phyloP scores from a whole-genome alignment of 768 basidiomycete species.

The Inosperma sp. region DNA sequence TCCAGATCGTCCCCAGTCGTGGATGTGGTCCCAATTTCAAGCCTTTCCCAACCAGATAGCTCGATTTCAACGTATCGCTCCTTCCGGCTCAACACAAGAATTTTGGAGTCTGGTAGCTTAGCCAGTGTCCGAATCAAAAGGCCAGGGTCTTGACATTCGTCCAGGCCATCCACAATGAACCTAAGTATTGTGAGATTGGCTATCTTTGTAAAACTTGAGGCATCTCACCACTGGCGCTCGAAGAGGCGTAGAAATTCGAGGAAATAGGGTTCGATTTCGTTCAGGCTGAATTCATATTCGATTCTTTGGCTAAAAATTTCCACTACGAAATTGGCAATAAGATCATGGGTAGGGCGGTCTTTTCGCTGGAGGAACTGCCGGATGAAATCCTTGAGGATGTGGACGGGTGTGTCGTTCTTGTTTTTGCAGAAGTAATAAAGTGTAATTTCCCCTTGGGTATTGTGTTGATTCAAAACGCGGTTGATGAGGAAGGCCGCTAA shows the following conservation, averaged over 20 bases:
- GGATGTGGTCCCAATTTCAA: neutral
- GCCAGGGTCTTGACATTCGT: conserved; percentile 4
- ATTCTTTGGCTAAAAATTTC: neutral
- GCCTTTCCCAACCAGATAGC: neutral
- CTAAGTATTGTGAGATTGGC: neutral
- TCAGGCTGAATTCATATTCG: conserved; percentile 5
- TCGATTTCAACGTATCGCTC: neutral
- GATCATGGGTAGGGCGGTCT: neutral
- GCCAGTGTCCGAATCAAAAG: neutral
- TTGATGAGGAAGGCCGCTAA: conserved; percentile 2
- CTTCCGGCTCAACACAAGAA: conserved; percentile 3
- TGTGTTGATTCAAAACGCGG: neutral
- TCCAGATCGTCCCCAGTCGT: conserved; percentile 1
- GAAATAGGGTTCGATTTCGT: conserved; percentile 3
- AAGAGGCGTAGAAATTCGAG: neutral
- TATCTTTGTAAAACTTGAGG: neutral
- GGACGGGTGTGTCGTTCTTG: conserved; percentile 4
- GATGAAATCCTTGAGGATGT: conserved; percentile 6
- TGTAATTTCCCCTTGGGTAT: neutral
- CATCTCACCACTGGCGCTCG: neutral
- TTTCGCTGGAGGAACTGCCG: neutral
- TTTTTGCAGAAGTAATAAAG: conserved; percentile 5
- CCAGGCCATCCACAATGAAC: conserved; percentile 4
- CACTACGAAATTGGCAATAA: neutral
- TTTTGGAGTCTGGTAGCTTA: conserved; percentile 1